Percentiles rank a stretch among this genome's conserved stretches.
phyloP scores from a whole-genome alignment of 2,329 filamentous ascomycete genomes.

The Penicillium expansum region DNA sequence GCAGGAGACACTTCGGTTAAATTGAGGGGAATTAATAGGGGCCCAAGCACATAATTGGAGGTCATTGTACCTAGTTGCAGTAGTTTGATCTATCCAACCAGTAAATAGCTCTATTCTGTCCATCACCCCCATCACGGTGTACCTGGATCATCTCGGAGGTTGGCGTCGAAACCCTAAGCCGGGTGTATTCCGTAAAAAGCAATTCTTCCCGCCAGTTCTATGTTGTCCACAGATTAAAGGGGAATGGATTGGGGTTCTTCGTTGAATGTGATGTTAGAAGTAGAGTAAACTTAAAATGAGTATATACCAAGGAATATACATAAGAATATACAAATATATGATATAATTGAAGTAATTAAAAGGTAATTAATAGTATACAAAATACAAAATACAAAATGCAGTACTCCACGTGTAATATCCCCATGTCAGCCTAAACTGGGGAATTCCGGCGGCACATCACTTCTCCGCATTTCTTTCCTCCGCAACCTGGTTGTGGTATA shows the following conservation, averaged over 20 bases:
- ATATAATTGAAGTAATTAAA: neutral
- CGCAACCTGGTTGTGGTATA: constrained; percentile 4
- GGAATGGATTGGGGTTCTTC: neutral
- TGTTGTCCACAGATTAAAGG: neutral
- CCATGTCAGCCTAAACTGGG: neutral
- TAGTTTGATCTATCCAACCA: no score
- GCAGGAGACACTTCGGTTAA: neutral
- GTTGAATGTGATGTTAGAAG: neutral
- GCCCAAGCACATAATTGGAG: no score
- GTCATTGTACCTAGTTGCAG: no score
- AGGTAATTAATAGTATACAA: neutral
- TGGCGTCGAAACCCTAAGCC: constrained; percentile 10
- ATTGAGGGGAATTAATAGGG: neutral
- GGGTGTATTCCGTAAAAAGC: neutral
- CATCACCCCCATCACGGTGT: neutral
- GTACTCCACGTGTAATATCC: neutral
- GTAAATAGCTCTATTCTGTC: no score
- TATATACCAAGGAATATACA: neutral
- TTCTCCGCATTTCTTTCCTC: constrained; percentile 25
- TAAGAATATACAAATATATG: neutral
- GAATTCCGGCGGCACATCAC: constrained; percentile 15
- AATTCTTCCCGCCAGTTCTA: neutral
- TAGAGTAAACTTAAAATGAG: neutral
- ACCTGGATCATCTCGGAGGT: neutral
- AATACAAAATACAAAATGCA: neutral